phyloP scores from a whole-genome alignment of 2,329 filamentous ascomycete species.

The Rhinocladiella mackenziei region DNA sequence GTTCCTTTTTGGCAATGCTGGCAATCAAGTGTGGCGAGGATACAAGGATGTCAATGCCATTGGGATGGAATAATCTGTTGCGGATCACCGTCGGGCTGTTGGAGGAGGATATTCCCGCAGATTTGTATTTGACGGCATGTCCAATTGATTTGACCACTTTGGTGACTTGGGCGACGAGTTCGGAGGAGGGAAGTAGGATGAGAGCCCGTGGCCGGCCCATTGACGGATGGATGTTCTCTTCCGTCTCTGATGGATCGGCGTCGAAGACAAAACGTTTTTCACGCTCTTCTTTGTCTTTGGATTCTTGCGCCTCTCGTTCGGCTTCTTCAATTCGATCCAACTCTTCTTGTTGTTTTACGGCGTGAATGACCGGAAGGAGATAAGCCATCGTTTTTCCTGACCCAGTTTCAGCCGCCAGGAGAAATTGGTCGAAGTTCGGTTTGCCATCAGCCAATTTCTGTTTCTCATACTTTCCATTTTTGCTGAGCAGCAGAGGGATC shows the following conservation, averaged over 20 bases:
- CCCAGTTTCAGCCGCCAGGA: slow-evolving; percentile 92
- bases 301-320: slow-evolving; percentile 33
- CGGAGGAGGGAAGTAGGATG: slow-evolving; percentile 85
- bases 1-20: slow-evolving; percentile 83
- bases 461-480: slow-evolving; percentile 32
- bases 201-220: slow-evolving; percentile 77
- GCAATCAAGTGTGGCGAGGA: slow-evolving; percentile 84
- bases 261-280: slow-evolving; percentile 53
- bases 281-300: slow-evolving; percentile 46
- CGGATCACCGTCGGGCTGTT: slow-evolving; percentile 75
- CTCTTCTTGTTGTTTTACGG: slow-evolving; percentile 71
- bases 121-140: slow-evolving; percentile 81
- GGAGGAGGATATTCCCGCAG: slow-evolving; percentile 74
- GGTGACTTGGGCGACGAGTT: slow-evolving; percentile 85
- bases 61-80: slow-evolving; percentile 72
- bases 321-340: slow-evolving; percentile 60
- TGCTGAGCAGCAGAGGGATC: slow-evolving; percentile 70
- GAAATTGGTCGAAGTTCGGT: slow-evolving; percentile 60
- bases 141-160: slow-evolving; percentile 74
- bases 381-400: slow-evolving; percentile 97
- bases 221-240: slow-evolving; percentile 65
- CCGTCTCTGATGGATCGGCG: slow-evolving; percentile 54
- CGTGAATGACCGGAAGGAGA: slow-evolving; percentile 76
- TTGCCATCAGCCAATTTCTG: slow-evolving; percentile 36
- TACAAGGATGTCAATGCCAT: slow-evolving; percentile 79